Conservation (phyloP, 345 rosid species). For the Citrus unshiu region DNA sequence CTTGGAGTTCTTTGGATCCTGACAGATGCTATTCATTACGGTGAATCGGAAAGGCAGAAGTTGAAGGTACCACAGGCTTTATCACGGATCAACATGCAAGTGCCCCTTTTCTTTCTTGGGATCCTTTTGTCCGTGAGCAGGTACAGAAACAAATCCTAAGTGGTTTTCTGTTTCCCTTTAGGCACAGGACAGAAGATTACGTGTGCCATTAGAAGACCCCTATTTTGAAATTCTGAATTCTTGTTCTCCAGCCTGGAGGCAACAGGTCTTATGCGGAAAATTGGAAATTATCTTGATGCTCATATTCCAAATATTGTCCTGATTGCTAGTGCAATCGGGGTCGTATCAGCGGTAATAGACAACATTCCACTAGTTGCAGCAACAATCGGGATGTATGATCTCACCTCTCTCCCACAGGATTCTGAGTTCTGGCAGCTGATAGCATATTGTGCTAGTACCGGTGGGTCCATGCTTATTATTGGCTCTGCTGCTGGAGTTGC, state of each 20-base stretch:
- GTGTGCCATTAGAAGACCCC: not conserved
- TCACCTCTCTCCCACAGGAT: slow-evolving; percentile 74
- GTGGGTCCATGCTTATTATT: slow-evolving; percentile 89
- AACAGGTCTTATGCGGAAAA: slow-evolving; percentile 79
- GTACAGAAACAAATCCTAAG: slow-evolving; percentile 25
- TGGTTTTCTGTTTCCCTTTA: not conserved
- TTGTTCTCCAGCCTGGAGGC: slow-evolving; percentile 68
- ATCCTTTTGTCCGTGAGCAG: slow-evolving; percentile 91
- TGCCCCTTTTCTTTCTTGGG: slow-evolving; percentile 91
- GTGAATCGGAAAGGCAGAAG: slow-evolving; percentile 85
- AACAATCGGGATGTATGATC: slow-evolving; percentile 95
- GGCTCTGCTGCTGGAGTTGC: slow-evolving; percentile 99
- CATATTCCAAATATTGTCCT: slow-evolving; percentile 71
- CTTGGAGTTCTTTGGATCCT: slow-evolving; percentile 98
- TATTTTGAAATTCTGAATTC: not conserved
- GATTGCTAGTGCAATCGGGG: slow-evolving; percentile 75
- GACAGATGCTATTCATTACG: slow-evolving; percentile 92
- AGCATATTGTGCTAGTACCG: slow-evolving; percentile 92
- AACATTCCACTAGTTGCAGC: slow-evolving; percentile 95
- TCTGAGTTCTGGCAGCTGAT: slow-evolving; percentile 92
- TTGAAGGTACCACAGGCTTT: slow-evolving; percentile 96
- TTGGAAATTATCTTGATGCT: slow-evolving; percentile 91
- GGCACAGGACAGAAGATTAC: not conserved
- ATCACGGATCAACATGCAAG: slow-evolving; percentile 93
- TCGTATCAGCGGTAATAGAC: slow-evolving; percentile 85